These are phyloP conservation scores for Ogataea pignaliae DNA, from an alignment of 805 yeast species.

Conservation along the genomic window DNA sequence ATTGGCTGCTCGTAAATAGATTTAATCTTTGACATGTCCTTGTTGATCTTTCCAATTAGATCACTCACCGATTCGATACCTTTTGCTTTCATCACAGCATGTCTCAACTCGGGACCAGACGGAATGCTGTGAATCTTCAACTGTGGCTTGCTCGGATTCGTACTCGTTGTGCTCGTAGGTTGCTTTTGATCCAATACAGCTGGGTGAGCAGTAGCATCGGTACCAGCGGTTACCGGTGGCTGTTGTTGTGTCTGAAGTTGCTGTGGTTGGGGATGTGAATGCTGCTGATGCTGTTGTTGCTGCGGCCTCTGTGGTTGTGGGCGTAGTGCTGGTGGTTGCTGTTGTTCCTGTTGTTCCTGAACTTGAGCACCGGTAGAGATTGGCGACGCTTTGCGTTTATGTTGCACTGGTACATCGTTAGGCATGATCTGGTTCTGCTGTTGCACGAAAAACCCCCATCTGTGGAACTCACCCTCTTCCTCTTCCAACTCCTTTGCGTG, in stretches of 20 bases:
- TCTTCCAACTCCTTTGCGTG: conserved; percentile 76
- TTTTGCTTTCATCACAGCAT: conserved; percentile 66
- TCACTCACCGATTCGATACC: conserved; percentile 69
- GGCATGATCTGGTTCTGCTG: conserved; percentile 42
- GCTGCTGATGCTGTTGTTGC: not conserved
- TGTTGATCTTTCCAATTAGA: conserved; percentile 59
- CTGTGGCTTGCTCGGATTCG: conserved; percentile 6
- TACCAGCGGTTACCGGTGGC: not conserved
- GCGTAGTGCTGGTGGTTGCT: not conserved
- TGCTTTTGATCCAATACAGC: too few relatives aligned
- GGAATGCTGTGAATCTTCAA: conserved; percentile 38
- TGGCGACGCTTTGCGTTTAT: conserved; percentile 8
- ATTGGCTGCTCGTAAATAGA: conserved; percentile 19
- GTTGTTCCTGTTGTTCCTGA: conserved; percentile 1
- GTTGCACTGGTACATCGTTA: conserved; percentile 7
- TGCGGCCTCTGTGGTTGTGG: not conserved
- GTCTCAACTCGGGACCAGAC: conserved; percentile 50
- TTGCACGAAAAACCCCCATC: conserved; percentile 77
- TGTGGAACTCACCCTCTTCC: conserved; percentile 90
- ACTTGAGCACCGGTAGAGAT: not conserved
- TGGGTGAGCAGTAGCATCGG: conserved; percentile 1
- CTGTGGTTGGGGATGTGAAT: not conserved
- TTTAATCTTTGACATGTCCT: conserved; percentile 34
- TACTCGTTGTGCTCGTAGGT: too few relatives aligned
- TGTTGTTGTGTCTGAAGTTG: conserved; percentile 1